Base-by-base conservation (phyloP, 805 yeast species). In the Candida corydali region DNA sequence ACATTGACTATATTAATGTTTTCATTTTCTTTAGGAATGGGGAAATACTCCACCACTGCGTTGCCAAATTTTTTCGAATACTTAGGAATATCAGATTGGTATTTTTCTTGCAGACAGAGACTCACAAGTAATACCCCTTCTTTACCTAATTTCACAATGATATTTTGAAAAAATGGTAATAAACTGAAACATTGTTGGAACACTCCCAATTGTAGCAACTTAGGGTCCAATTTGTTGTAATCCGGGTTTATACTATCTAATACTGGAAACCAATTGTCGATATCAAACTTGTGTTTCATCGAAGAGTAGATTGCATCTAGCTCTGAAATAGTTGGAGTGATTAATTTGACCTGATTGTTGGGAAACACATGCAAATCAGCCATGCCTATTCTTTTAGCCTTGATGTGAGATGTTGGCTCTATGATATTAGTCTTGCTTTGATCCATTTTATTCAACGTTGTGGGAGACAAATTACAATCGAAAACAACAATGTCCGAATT, bases 401-500 rank as follows among this genome's bases (percentile, higher is more conserved):
- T 87, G 3, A 76, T 68, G 1, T 63, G 67, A 1, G 93, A 81
- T 0, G 96, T 87, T 3, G 96, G 96, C 45, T 87, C 96, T 40
- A 80, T 67, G 1, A 82, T 61, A 8, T 52, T 57, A 8, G 63
- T 57, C 26, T 42, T 50, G 1, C 43, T 28, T 15, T 30, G 15
- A 8, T 12, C 49, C 14, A 73, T 35, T 5, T 55, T 55, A 23
- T 55, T 48, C 44, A 73, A 59, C 11, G 71, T 63, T 2, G 55
- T 55, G 0, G 55, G 43, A 1, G 82, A 71, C 3, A 87, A 56
- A 50, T 87, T 87, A 29, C 86, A 80, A 53, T 87, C 96, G 31
- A 82, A 52, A 4, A 82, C 66, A 6, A 84, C 69, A 17, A 61
- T 55, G 8, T 61, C 55, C 0, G 94, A 84, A 1, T 44, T 40